Evolutionary conservation across 768 basidiomycete species (phyloP), one percentile per base, ranked within the genome.

Genomic region (Mrakia gelida): DNA sequence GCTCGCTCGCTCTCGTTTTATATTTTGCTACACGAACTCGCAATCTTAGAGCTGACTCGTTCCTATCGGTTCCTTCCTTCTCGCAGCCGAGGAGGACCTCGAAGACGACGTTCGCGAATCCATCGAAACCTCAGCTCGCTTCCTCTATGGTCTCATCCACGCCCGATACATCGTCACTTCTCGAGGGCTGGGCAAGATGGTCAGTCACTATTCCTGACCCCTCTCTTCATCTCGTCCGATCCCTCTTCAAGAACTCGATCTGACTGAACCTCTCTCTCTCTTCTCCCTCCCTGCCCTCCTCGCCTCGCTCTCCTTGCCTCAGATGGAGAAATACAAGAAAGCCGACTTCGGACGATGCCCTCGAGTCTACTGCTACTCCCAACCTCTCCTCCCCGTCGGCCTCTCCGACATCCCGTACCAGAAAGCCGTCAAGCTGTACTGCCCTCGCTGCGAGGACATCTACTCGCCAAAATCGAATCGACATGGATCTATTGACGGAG

Each of bases 301-400:
- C 11, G 0, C 34, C 76, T 67, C 71, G 10, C 28, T 56, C 23
- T 4, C 11, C 65, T 32, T 38, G 18, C 30, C 73, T 63, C 38
- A 87, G 87, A 85, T 98, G 77, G 95, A 98, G 81, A 99, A 99
- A 86, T 98, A 96, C 88, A 97, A 95, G 85, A 92, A 93, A 80
- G 95, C 93, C 75, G 97, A 99, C 84, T 99, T 99, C 82, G 96
- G 97, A 38, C 92, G 97, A 68, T 99, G 97, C 85, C 97, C 97
- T 5, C 93, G 97, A 80, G 97, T 98, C 34, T 89, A 96, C 81
- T 98, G 97, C 87, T 92, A 94, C 83, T 88, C 89, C 8, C 97
- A 98, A 83, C 91, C 95, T 23, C 92, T 99, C 80, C 92, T 98
- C 45, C 97, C 97, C 23, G 93, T 98, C 80, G 97, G 97, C 26